Evolutionary conservation across 495 filamentous ascomycete genomes (phyloP), one percentile per base, ranked within the genome.

Genomic region (Xylaria curta): DNA sequence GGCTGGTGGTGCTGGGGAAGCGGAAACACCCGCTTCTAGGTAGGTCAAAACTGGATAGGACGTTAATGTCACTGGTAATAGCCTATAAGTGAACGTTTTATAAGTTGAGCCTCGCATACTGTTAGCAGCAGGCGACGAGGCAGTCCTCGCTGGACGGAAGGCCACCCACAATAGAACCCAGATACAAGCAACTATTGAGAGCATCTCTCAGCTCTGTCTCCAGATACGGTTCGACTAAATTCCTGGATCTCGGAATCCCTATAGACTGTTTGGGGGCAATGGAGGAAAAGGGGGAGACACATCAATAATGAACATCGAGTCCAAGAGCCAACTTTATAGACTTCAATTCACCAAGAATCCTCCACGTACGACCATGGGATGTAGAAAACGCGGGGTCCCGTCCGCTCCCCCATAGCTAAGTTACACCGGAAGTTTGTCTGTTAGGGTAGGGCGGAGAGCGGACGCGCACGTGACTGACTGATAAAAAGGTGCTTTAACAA

Each of bases 11-110:
- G 3, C 36, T 13, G 38, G 38, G 60, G 38, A 60, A 42, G 60
- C 60, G 60, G 60, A 44, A 38, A 63, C 36, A 63, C 21, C 60
- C 60, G 60, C 7, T 63, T 10, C 38, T 12, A 21, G 24, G 19
- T 59, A 33, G 5, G 33, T 17, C 19, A 15, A 26, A 26, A 26
- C 21, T 53, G 8, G 36, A 8, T 8, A 38, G 36, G 36, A 38
- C 36, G 8, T 38, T 38, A 38, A 38, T 38, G 36, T 8, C 36
- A 8, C 36, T 26, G 24, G 49, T 8, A 51, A 51, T 21, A 51
- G n/a, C n/a, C 49, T 51, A 51, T 51, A 53, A 28, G 51, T 54
- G 24, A 54, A 28, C 12, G 24, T 15, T 15, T 54, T 54, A 54
- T 54, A 12, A 24, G 10, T 54, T 54, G 24, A 54, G 51, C 51